phyloP scores from a whole-genome alignment of 208 protist genomes.

The Trypanosoma cruzi region DNA sequence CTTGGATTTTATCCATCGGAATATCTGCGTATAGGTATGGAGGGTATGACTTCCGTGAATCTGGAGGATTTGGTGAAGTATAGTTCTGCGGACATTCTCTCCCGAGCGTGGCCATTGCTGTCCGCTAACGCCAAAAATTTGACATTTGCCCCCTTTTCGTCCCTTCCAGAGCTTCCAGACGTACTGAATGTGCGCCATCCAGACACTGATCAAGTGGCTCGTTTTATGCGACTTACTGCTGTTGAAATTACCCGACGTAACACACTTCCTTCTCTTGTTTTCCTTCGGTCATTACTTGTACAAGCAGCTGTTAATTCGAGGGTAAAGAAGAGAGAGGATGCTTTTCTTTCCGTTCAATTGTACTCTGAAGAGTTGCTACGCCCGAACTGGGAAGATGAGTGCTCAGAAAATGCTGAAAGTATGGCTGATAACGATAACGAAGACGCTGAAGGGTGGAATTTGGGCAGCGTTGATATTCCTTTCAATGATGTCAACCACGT shows the following conservation, averaged over 20 bases:
- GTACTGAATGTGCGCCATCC: slow-evolving; percentile 45
- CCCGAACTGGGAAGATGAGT: slow-evolving; percentile 45
- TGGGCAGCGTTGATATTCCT: slow-evolving; percentile 9
- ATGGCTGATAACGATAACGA: background rate
- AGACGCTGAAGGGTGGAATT: slow-evolving; percentile 8
- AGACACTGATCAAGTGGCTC: slow-evolving; percentile 43
- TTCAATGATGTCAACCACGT: slow-evolving; percentile 32
- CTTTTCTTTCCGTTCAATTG: slow-evolving; percentile 18
- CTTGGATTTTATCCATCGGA: slow-evolving; percentile 16
- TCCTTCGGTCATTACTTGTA: slow-evolving; percentile 42
- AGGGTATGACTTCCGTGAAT: slow-evolving; percentile 27
- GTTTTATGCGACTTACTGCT: slow-evolving; percentile 52
- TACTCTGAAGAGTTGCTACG: slow-evolving; percentile 27
- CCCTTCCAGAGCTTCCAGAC: slow-evolving; percentile 49
- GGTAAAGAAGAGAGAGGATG: slow-evolving; percentile 25
- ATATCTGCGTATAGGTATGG: slow-evolving; percentile 8
- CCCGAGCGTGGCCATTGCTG: slow-evolving; percentile 48
- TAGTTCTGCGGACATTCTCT: slow-evolving; percentile 40
- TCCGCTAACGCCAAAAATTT: slow-evolving; percentile 27
- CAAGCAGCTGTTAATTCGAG: slow-evolving; percentile 26
- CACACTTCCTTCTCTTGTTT: slow-evolving; percentile 27
- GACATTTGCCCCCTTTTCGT: slow-evolving; percentile 36
- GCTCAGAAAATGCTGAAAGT: slow-evolving; percentile 13
- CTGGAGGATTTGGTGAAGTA: slow-evolving; percentile 50
- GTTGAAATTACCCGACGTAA: slow-evolving; percentile 36